These are phyloP conservation scores for Bruguiera sexangula DNA, from an alignment of 345 rosid genomes.

Conservation along the genomic window DNA sequence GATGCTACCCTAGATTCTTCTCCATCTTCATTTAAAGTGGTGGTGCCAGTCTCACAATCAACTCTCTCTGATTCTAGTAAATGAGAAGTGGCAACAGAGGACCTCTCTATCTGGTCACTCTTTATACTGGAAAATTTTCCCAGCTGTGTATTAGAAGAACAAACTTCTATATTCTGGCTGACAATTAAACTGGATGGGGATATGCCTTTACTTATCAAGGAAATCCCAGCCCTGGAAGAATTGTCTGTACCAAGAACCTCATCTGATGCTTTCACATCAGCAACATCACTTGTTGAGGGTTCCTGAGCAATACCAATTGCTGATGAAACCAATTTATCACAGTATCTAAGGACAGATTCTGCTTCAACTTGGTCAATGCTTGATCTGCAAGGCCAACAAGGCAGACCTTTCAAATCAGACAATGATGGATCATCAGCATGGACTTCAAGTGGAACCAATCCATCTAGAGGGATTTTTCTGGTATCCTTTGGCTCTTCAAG, in stretches of 20 bases:
- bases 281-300: neutral
- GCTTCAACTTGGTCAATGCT: constrained; percentile 18
- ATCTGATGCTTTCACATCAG: constrained; percentile 3
- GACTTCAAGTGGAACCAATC: constrained; percentile 24
- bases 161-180: constrained; percentile 6
- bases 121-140: constrained; percentile 6
- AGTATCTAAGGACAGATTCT: constrained; percentile 7
- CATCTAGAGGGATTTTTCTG: neutral
- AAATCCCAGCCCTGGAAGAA: too few relatives aligned
- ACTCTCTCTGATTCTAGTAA: too few relatives aligned
- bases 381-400: constrained; percentile 5
- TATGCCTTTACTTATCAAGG: too few relatives aligned
- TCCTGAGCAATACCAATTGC: constrained; percentile 2
- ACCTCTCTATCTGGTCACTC: constrained; percentile 12
- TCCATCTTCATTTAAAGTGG: neutral
- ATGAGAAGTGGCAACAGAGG: constrained; percentile 14
- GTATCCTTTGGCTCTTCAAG: constrained; percentile 6
- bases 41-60: too few relatives aligned
- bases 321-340: constrained; percentile 8
- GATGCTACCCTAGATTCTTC: constrained; percentile 8
- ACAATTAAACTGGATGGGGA: neutral
- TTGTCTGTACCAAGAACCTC: neutral
- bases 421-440: neutral
- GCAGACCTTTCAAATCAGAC: constrained; percentile 9
- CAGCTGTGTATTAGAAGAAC: constrained; percentile 3